Conservation (phyloP, 768 basidiomycete genomes). For the Lanmaoa rubissima region DNA sequence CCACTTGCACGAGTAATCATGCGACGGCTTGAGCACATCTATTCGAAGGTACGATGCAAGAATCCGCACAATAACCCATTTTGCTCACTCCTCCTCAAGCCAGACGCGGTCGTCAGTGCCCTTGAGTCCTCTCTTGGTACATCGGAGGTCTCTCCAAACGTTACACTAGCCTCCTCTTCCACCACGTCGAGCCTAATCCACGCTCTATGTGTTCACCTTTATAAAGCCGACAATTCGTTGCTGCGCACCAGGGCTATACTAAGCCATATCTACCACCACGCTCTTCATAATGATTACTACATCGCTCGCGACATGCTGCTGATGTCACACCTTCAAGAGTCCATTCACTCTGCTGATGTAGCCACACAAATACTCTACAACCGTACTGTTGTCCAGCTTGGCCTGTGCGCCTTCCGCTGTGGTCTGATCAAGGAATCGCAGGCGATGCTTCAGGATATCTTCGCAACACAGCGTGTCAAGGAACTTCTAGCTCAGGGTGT, state of each 20-base stretch:
- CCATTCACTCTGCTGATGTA: slow-evolving; percentile 93
- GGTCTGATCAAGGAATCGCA: slow-evolving; percentile 95
- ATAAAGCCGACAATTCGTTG: slow-evolving; percentile 87
- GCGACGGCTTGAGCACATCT: slow-evolving; percentile 96
- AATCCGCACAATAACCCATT: background rate
- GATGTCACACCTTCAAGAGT: slow-evolving; percentile 98
- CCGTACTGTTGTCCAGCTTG: slow-evolving; percentile 94
- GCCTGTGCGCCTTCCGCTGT: slow-evolving; percentile 93
- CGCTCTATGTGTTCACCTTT: slow-evolving; percentile 85
- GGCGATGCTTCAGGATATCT: slow-evolving; percentile 90
- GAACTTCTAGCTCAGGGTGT: slow-evolving; percentile 96
- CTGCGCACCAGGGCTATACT: slow-evolving; percentile 96
- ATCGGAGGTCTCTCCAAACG: slow-evolving; percentile 58
- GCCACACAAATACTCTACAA: slow-evolving; percentile 98
- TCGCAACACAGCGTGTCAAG: slow-evolving; percentile 94
- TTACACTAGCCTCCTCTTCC: slow-evolving; percentile 54
- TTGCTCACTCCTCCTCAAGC: slow-evolving; percentile 47
- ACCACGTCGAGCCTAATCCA: slow-evolving; percentile 80
- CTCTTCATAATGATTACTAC: slow-evolving; percentile 94
- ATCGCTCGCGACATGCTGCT: slow-evolving; percentile 96
- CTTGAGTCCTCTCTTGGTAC: slow-evolving; percentile 70
- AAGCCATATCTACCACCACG: slow-evolving; percentile 95
- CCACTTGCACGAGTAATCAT: slow-evolving; percentile 86
- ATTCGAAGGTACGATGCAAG: slow-evolving; percentile 73
- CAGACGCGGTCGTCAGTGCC: slow-evolving; percentile 87